Evolutionary conservation across 2,329 filamentous ascomycete genomes (phyloP), one percentile per base, ranked within the genome.

Genomic region (Dendryphion nanum): DNA sequence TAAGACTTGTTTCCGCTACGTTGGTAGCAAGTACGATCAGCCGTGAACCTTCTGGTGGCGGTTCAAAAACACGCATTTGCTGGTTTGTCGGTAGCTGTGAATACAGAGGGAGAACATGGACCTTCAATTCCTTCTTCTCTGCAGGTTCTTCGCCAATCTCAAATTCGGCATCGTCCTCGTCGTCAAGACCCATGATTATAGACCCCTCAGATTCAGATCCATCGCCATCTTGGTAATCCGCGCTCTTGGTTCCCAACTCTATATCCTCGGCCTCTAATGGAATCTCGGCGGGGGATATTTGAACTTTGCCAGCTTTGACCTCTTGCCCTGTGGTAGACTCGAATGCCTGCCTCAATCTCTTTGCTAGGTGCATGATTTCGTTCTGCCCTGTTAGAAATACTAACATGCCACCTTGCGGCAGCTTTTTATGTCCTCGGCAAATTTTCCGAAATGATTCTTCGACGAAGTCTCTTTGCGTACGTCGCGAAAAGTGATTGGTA

Each of bases 1-100:
- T 98, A 61, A 98, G 76, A 78, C 87, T 94, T 0, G 93, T 98
- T 67, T 98, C 93, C 0, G 93, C 93, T 30, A 98, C 89, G 65
- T 98, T 98, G 30, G 93, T 98, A 1, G 93, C 89, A 28, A 98
- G 70, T 4, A 98, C 85, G 35, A 98, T 86, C 17, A 93, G 77
- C 6, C 93, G 82, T 6, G 86, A 86, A 13, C 86, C 86, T 38
- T 90, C 85, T 1, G 91, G 90, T 1, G 87, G 80, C 0, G 84
- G 76, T 47, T 95, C 85, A 54, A 98, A 98, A 7, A 98, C 89
- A 42, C 82, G 81, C 60, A 96, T 77, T 67, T 98, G 93, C 55
- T 97, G 89, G 50, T 83, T 85, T 2, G 90, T 95, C 0, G 91
- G 88, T 1, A 98, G 73, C 36, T 96, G 79, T 3, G 93, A 97